Conservation (phyloP, 2,329 filamentous ascomycete species). For the Chaetothyriales sp. region DNA sequence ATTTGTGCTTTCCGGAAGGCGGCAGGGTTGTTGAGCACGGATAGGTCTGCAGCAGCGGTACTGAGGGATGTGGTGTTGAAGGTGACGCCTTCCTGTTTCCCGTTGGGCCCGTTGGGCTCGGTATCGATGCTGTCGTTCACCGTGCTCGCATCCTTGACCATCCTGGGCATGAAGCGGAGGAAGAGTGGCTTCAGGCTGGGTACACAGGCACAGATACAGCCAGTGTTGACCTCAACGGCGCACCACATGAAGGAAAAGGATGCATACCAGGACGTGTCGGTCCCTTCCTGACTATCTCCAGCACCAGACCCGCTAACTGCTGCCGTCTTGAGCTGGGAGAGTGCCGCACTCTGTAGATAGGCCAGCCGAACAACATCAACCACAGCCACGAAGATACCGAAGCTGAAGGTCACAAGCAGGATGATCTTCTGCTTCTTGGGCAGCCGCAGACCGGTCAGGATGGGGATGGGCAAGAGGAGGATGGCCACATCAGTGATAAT, state of each 20-base stretch:
- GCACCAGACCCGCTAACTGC: constrained; percentile 3
- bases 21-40: constrained; percentile 16
- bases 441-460: constrained; percentile 71
- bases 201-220: constrained; percentile 82
- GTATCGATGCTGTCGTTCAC: constrained; percentile 7
- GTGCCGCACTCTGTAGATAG: constrained; percentile 62
- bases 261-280: constrained; percentile 54
- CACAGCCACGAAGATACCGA: constrained; percentile 74
- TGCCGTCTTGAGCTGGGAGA: constrained; percentile 26
- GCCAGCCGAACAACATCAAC: constrained; percentile 83
- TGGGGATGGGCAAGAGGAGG: constrained; percentile 72
- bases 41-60: constrained; percentile 5
- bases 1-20: constrained; percentile 12
- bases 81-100: neutral
- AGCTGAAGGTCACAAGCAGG: constrained; percentile 67
- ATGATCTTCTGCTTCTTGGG: constrained; percentile 78
- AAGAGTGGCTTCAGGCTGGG: constrained; percentile 80
- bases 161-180: constrained; percentile 42
- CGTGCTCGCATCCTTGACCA: constrained; percentile 35
- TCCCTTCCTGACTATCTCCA: constrained; percentile 18
- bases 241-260: constrained; percentile 87
- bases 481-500: constrained; percentile 83
- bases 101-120: constrained; percentile 12
- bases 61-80: constrained; percentile 1
- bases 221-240: constrained; percentile 76